Evolutionary conservation across 129 eudicot species (phyloP), one percentile per base, ranked within the genome.

Genomic region (Helichrysum umbraculigerum): DNA sequence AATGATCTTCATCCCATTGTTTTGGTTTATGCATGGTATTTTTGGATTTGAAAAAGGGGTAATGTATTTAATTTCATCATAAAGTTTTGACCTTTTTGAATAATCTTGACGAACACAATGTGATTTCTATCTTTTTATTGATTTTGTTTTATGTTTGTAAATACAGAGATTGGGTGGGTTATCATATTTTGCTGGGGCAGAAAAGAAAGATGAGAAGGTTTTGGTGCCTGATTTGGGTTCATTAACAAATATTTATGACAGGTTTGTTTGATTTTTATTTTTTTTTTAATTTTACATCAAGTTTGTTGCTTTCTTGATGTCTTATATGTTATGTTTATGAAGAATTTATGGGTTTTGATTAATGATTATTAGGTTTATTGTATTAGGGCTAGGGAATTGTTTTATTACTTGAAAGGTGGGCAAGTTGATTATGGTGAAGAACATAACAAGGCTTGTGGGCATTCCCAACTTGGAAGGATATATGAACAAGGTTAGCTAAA

Each of bases 31-130:
- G n/a, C 97, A 94, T 87, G 97, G 98, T 14, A 94, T 91, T n/a
- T 94, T 94, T 77, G 98, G 98, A 16, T 94, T 94, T 81, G 98
- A 97, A 15, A 92, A 94, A 91, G 98, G 98, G 96, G 97, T 91
- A 85, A 73, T 83, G 54, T 47, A 3, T 47, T n/a, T n/a, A n/a
- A n/a, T n/a, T 14, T 47, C 17, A 14, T 47, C 54, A 47, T 47
- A 57, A 7, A 19, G 29, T n/a, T 57, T 57, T 6, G 4, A 7
- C 4, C 28, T 57, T 16, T 57, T 57, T 2, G 29, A 0, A 1
- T 57, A 7, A 57, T 57, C 5, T 54, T 41, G 8, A 10, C 2
- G 10, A 41, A 41, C 47, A 41, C 12, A 70, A 11, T 28, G 14
- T 20, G 58, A 57, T 68, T 7, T 71, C 33, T 32, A 65, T 73